Base-by-base conservation (phyloP, 768 basidiomycete species). In the Dacryopinax spathularia region DNA sequence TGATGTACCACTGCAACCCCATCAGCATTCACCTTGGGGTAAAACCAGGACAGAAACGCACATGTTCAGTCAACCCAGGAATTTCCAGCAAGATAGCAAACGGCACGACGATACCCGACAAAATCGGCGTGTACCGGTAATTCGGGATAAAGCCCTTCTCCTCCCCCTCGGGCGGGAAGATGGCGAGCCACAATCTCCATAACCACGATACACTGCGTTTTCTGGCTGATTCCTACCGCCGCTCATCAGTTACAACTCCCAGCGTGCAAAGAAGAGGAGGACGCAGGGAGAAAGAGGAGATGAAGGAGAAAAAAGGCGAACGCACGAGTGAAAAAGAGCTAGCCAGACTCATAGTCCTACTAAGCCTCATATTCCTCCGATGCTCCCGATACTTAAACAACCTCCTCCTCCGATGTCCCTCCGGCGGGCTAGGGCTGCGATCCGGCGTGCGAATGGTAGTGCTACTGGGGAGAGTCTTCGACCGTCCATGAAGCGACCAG, bases 41-140 rank as follows among this genome's bases (percentile, higher is more conserved):
- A 34, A 56, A n/a, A 43, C 10, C 22, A 22, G 34, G 34, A 33
- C 27, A 15, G 34, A 48, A 22, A 66, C 69, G 66, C 84, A 88
- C 88, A 61, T 80, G 79, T 64, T 84, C 84, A 0, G 88, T 91
- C 12, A 91, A 73, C 16, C 86, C 86, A 0, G 90, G 90, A 31
- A 92, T 88, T 68, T 87, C 86, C 33, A 91, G 77, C n/a, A 92
- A 77, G 60, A 91, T 87, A 18, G 85, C 81, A 68, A 92, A 89
- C 0, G 72, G 72, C 22, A 88, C 82, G 65, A 84, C 71, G 37
- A 86, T 77, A 20, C 85, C 86, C 15, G 87, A 83, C 9, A 88
- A 63, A 39, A 89, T 84, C 0, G 87, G 87, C 3, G 82, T 73
- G 61, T 75, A 75, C 18, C 88, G 83, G 70, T 85, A 86, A 61